Evolutionary conservation across 2,329 filamentous ascomycete species (phyloP).

Genomic region (Cryphonectria carpinicola): DNA sequence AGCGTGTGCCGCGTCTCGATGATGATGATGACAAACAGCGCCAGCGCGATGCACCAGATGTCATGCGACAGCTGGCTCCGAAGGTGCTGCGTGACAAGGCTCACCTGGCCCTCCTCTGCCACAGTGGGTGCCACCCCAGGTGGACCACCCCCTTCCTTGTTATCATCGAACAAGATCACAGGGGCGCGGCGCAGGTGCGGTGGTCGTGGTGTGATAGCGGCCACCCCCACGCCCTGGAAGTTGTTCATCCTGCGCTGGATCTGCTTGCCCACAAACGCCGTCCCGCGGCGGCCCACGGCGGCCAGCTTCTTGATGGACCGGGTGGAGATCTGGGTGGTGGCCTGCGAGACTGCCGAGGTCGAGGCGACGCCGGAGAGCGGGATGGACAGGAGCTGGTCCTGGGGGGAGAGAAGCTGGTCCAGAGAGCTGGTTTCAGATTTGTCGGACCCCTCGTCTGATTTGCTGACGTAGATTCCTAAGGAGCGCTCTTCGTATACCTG

Average conservation of each 20-base stretch:
- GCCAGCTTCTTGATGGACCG: conserved; percentile 28
- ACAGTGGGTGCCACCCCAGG: conserved; percentile 9
- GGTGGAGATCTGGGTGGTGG: conserved; percentile 14
- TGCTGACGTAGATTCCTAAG: conserved; percentile 48
- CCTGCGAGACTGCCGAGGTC: conserved; percentile 24
- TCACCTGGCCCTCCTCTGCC: conserved; percentile 29
- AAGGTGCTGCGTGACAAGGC: conserved; percentile 51
- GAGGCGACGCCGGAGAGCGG: conserved; percentile 4
- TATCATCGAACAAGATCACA: conserved; percentile 23
- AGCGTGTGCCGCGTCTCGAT: conserved; percentile 62
- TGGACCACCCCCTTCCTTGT: conserved; percentile 6
- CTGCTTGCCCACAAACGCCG: conserved; percentile 38
- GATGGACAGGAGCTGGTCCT: conserved; percentile 8
- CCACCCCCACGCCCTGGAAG: conserved; percentile 34
- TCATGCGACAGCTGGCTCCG: conserved; percentile 69
- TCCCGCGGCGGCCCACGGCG: conserved; percentile 30
- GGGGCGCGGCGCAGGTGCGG: conserved; percentile 21
- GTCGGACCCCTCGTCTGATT: conserved; percentile 8
- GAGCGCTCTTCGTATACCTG: conserved; percentile 59
- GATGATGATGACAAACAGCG: conserved; percentile 61
- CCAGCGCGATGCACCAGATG: conserved; percentile 67
- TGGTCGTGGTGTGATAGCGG: conserved; percentile 22
- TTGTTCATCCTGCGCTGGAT: conserved; percentile 34
- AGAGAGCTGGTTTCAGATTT: conserved; percentile 1
- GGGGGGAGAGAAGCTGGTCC: conserved; percentile 14